Evolutionary conservation across 2,329 filamentous ascomycete species (phyloP).

Genomic region (Huntiella abstrusa): DNA sequence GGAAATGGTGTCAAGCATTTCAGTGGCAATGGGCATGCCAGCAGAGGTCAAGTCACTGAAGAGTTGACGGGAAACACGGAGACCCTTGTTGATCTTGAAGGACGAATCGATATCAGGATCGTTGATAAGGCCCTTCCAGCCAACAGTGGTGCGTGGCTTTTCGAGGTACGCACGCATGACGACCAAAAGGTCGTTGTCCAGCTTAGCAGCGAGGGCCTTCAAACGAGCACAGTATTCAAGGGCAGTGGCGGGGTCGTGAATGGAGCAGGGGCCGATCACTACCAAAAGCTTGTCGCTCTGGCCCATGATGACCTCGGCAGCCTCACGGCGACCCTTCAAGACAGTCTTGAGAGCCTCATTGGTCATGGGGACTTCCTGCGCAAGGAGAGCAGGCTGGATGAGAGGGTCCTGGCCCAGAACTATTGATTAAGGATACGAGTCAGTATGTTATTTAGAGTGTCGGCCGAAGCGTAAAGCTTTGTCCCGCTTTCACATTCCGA

Average conservation of each 20-base stretch:
- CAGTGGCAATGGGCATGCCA: slow-evolving; percentile 88
- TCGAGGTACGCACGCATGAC: slow-evolving; percentile 98
- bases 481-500: neutral
- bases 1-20: slow-evolving; percentile 98
- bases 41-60: slow-evolving; percentile 74
- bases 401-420: slow-evolving; percentile 84
- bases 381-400: slow-evolving; percentile 81
- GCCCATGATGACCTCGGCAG: slow-evolving; percentile 49
- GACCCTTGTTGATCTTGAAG: slow-evolving; percentile 97
- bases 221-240: slow-evolving; percentile 75
- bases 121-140: slow-evolving; percentile 99
- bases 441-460: neutral
- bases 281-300: slow-evolving; percentile 48
- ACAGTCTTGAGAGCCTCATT: slow-evolving; percentile 40
- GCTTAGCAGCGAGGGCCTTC: slow-evolving; percentile 57
- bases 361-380: slow-evolving; percentile 66
- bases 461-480: neutral
- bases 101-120: slow-evolving; percentile 94
- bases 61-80: slow-evolving; percentile 78
- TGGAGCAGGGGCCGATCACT: slow-evolving; percentile 87
- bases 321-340: slow-evolving; percentile 41
- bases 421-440: slow-evolving; percentile 17
- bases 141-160: slow-evolving; percentile 94
- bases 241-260: slow-evolving; percentile 79
- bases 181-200: slow-evolving; percentile 68